Conservation (phyloP, 805 yeast species). For the Isabelozyma heimii region DNA sequence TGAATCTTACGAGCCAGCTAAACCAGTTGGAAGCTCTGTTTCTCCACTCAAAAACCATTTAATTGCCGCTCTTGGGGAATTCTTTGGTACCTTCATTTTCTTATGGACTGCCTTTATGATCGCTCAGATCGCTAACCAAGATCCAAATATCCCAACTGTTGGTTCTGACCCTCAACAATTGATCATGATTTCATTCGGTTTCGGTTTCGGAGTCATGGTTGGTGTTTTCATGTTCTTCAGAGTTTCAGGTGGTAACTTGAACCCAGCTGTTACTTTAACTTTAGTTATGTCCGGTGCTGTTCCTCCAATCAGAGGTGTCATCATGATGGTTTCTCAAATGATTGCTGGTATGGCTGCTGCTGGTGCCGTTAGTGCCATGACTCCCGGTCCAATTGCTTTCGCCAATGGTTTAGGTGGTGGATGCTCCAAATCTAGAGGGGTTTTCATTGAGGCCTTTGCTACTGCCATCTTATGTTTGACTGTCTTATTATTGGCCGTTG, state of each 20-base stretch:
- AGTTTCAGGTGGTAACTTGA: slow-evolving; percentile 85
- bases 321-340: slow-evolving; percentile 67
- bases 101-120: slow-evolving; percentile 78
- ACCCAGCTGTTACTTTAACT: slow-evolving; percentile 83
- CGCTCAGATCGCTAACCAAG: slow-evolving; percentile 79
- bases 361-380: slow-evolving; percentile 81
- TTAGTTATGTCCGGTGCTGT: slow-evolving; percentile 71
- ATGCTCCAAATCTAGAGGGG: slow-evolving; percentile 68
- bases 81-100: slow-evolving; percentile 82
- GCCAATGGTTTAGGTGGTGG: slow-evolving; percentile 73
- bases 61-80: slow-evolving; percentile 75
- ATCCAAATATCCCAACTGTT: slow-evolving; percentile 26
- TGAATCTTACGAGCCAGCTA: slow-evolving; percentile 25
- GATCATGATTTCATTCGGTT: slow-evolving; percentile 80
- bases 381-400: slow-evolving; percentile 75
- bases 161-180: slow-evolving; percentile 65
- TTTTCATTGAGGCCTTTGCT: slow-evolving; percentile 80
- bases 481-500: slow-evolving; percentile 81
- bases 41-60: slow-evolving; percentile 47
- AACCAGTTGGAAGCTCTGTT: slow-evolving; percentile 8
- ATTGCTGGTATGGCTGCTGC: slow-evolving; percentile 91
- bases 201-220: slow-evolving; percentile 82
- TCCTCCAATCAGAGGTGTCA: slow-evolving; percentile 65
- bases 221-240: slow-evolving; percentile 67
- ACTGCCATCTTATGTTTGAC: slow-evolving; percentile 71